Evolutionary conservation across 108 stramenopile genomes (phyloP).

Genomic region (Chaetoceros tenuissimus): DNA sequence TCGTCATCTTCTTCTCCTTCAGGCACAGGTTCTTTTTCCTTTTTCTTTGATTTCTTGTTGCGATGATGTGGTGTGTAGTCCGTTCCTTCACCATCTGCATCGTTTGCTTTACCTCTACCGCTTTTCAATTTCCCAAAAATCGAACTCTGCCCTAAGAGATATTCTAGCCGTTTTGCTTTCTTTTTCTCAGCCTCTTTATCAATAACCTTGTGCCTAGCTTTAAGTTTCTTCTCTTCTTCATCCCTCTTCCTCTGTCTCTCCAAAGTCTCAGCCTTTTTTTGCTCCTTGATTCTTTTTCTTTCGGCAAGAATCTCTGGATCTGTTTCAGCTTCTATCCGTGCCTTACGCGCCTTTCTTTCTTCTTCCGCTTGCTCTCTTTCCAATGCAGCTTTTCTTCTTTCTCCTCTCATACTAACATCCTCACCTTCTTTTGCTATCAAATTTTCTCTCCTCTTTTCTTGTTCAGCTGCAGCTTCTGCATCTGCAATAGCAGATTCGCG

Average conservation of each 20-base stretch:
- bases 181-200: conserved; percentile 68
- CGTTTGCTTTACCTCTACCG: conserved; percentile 14
- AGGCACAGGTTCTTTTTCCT: conserved; percentile 22
- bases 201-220: conserved; percentile 52
- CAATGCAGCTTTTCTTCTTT: conserved; percentile 35
- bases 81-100: conserved; percentile 16
- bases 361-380: conserved; percentile 33
- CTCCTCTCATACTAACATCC: conserved; percentile 37
- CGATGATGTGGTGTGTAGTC: conserved; percentile 30
- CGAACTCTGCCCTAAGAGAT: conserved; percentile 87
- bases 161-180: conserved; percentile 79
- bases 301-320: conserved; percentile 49
- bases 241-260: conserved; percentile 48
- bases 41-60: conserved; percentile 11
- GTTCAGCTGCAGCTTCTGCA: conserved; percentile 32
- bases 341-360: conserved; percentile 15
- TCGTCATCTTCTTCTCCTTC: conserved; percentile 35
- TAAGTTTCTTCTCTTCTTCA: conserved; percentile 50
- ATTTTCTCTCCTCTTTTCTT: conserved; percentile 43
- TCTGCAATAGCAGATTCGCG: conserved; percentile 68
- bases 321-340: conserved; percentile 24
- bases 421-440: conserved; percentile 47
- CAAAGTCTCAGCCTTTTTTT: conserved; percentile 43
- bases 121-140: conserved; percentile 88
- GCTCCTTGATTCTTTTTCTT: conserved; percentile 25